Evolutionary conservation across 1,284 basidiomycete genomes (phyloP), one percentile per base, ranked within the genome.

Genomic region (Trichosporon ovoides): DNA sequence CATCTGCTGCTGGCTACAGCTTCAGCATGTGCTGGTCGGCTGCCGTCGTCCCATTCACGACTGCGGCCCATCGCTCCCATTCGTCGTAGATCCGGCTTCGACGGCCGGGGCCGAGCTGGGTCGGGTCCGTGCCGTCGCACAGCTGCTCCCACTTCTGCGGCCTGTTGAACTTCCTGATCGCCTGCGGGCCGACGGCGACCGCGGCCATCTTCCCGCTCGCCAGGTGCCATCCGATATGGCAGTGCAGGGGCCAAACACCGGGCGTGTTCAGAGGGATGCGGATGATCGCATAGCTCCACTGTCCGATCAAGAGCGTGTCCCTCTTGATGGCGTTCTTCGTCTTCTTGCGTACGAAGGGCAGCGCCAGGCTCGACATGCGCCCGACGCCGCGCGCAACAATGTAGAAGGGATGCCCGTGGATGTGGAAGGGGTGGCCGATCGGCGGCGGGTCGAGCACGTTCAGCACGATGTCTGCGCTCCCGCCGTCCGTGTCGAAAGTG

Each of bases 351-450:
- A 43, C 24, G 34, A 52, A 38, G 10, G 24, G 36, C 11, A 40
- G 38, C 6, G 19, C 20, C 16, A 50, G 19, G 31, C 49, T 31
- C 16, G n/a, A 20, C 33, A 50, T 31, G 49, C 49, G 49, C n/a
- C 49, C 49, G 12, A 35, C 10, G 19, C 22, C 28, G 18, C 73
- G 63, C 5, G 60, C 72, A 37, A 79, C 59, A 24, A 78, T 59
- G 50, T 69, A 65, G 54, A 68, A 67, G 0, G 61, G 54, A 40
- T 56, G 54, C 13, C 64, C 67, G 64, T 72, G 72, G 13, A 75
- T 55, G 53, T 75, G 73, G 57, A 68, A 71, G 0, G 77, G 77
- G 55, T 78, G 77, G 35, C 69, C 70, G 10, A 73, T 66, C 9
- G 53, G 52, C 38, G 38, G 53, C 0, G 49, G 55, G 53, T 74